Evolutionary conservation across 768 basidiomycete genomes (phyloP), one percentile per base, ranked within the genome.

Genomic region (Panaeolus papilionaceus): DNA sequence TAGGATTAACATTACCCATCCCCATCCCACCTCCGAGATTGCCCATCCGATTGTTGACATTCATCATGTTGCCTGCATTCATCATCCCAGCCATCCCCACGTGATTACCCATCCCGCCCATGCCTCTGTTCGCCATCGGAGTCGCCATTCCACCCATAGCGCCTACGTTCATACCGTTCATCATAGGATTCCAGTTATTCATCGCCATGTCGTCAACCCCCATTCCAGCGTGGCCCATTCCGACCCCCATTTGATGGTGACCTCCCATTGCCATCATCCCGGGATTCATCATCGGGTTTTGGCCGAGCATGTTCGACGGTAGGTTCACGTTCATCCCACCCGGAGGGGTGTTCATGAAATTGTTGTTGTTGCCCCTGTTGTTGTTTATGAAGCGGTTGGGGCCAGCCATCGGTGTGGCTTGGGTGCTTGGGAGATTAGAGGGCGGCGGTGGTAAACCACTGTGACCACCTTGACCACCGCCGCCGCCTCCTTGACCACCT

Each of bases 161-260:
- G 61, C 64, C 69, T 51, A 72, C 67, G 63, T 72, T 73, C 63
- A 73, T 65, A 33, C 63, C 64, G 47, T 64, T 66, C 68, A 70
- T 73, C 73, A 71, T 71, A 23, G 64, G 66, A 65, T 69, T 73
- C 74, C 75, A 76, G 28, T 66, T 70, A 39, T 64, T 66, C 63
- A 65, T 69, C 61, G 58, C 63, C 67, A 69, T 72, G 67, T 71
- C 69, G 18, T 73, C 72, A 14, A 70, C 73, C 16, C 70, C 71
- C 45, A 64, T 63, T 18, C 69, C 70, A 26, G 58, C 58, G 45
- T 62, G 66, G 26, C 71, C 75, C 67, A 77, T 74, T 11, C 76
- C 76, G 66, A 77, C 75, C 45, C 76, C 73, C 76, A 81, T 79
- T 38, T 77, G 78, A 62, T 75, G 78, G 61, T 75, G 78, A 37